phyloP scores from a whole-genome alignment of 495 filamentous ascomycete species.

The Evernia prunastri region DNA sequence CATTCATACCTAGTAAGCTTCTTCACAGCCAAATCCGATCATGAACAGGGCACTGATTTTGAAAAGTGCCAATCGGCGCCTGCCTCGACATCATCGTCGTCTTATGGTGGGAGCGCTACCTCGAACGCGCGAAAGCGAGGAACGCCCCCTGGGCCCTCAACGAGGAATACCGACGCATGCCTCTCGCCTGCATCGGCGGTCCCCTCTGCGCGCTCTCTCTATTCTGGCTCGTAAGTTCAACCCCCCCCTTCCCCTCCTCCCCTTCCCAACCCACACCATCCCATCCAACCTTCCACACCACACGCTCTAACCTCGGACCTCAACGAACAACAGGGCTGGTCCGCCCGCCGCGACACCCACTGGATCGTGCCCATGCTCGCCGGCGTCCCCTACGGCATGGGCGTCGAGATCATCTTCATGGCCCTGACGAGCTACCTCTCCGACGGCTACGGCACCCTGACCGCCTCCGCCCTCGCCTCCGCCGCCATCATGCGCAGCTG shows the following conservation, averaged over 20 bases:
- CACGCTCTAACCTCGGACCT: neutral
- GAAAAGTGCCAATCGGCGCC: slow-evolving; percentile 33
- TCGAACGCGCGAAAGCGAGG: slow-evolving; percentile 35
- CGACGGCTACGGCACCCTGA: slow-evolving; percentile 41
- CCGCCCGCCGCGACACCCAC: slow-evolving; percentile 33
- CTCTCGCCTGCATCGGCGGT: slow-evolving; percentile 38
- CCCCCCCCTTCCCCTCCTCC: too few species aligned
- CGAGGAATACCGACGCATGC: slow-evolving; percentile 39
- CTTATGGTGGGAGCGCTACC: slow-evolving; percentile 37
- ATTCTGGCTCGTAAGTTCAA: slow-evolving; percentile 32
- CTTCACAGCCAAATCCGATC: neutral
- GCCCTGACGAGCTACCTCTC: slow-evolving; percentile 43
- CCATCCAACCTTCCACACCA: neutral
- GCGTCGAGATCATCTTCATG: slow-evolving; percentile 42
- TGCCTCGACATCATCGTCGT: slow-evolving; percentile 33
- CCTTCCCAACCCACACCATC: too few species aligned
- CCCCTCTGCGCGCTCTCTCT: slow-evolving; percentile 37
- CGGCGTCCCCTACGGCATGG: slow-evolving; percentile 38
- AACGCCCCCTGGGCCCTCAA: slow-evolving; percentile 35
- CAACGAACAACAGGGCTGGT: slow-evolving; percentile 29
- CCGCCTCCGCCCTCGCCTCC: slow-evolving; percentile 40
- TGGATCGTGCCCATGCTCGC: slow-evolving; percentile 39
- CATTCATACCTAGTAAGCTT: slow-evolving; percentile 36
- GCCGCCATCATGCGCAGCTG: slow-evolving; percentile 38
- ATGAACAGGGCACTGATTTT: neutral